Conservation (phyloP, 352 stramenopile species). For the Globisporangium acanthophoron region DNA sequence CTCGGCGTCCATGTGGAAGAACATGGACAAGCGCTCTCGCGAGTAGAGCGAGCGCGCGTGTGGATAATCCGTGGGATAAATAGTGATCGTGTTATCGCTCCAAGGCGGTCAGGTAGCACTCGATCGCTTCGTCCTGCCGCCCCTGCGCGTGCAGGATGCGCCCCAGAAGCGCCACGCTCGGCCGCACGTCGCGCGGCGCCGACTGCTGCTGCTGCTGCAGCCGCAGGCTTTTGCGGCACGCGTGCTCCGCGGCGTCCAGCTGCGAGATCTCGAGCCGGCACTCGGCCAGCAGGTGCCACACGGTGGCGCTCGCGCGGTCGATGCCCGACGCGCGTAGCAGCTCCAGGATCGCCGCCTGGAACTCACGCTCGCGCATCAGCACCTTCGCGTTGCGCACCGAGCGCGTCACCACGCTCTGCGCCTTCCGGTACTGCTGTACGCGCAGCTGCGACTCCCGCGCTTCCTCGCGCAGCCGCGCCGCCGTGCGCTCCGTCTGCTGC, state of each 20-base stretch:
- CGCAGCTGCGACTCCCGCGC: constrained; percentile 31
- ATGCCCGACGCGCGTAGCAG: constrained; percentile 37
- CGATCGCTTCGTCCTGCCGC: constrained; percentile 43
- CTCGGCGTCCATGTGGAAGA: constrained; percentile 41
- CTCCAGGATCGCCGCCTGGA: constrained; percentile 56
- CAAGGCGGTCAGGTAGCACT: constrained; percentile 61
- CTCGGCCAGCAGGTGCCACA: constrained; percentile 54
- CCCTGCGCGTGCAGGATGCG: constrained; percentile 47
- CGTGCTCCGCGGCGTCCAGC: constrained; percentile 39
- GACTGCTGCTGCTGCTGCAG: constrained; percentile 21
- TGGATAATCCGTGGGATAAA: constrained; percentile 8
- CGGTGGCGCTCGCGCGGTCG: constrained; percentile 38
- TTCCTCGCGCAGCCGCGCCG: constrained; percentile 23
- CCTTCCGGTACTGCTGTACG: constrained; percentile 41
- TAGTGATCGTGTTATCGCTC: constrained; percentile 21
- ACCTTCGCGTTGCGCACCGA: constrained; percentile 28
- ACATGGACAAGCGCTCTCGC: constrained; percentile 23
- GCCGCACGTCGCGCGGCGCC: constrained; percentile 11
- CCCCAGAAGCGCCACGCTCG: constrained; percentile 37
- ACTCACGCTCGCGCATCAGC: constrained; percentile 48
- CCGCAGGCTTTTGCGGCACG: constrained; percentile 47
- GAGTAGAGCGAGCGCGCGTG: constrained; percentile 4
- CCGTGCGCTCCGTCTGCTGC: constrained; percentile 24
- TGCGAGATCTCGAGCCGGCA: constrained; percentile 46
- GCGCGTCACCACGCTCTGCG: constrained; percentile 34